Evolutionary conservation across 129 eudicot genomes (phyloP).

Genomic region (carrot (Daucus carota)): DH1_v3.0 NC_030381.2:47451001-47451500

Average conservation of each 20-base stretch:
- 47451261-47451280: conserved; percentile 78
- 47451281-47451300: conserved; percentile 43
- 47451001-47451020: conserved; percentile 51
- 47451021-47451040: conserved; percentile 47
- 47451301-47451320: conserved; percentile 67
- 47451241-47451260: conserved; percentile 75
- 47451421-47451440: conserved; percentile 53
- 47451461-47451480: conserved; percentile 57
- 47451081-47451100: conserved; percentile 99
- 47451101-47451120: conserved; percentile 62
- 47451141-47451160: conserved; percentile 58
- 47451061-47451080: conserved; percentile 95
- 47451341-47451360: conserved; percentile 75
- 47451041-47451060: conserved; percentile 71
- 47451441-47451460: conserved; percentile 79
- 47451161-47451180: conserved; percentile 57
- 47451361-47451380: conserved; percentile 70
- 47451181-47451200: conserved; percentile 48
- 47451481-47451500: conserved; percentile 56
- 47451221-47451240: conserved; percentile 77
- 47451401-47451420: conserved; percentile 53
- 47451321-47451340: conserved; percentile 89
- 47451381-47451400: conserved; percentile 57
- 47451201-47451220: conserved; percentile 90
- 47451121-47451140: conserved; percentile 37